Conservation (phyloP, 208 protist genomes). For the Leishmania amazonensis region DNA sequence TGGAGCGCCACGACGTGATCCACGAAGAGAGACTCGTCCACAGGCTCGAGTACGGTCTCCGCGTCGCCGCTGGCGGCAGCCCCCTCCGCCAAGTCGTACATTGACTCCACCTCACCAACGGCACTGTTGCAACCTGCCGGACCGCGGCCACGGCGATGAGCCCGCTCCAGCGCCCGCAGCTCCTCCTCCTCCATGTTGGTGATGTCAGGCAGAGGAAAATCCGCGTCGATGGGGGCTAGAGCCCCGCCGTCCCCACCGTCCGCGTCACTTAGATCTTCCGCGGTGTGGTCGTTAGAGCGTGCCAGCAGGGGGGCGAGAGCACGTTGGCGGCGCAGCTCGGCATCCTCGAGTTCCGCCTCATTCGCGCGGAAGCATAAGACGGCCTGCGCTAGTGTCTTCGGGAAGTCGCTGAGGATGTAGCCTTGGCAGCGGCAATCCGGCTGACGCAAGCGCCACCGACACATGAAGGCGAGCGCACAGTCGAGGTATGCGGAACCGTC, state of each 20-base stretch:
- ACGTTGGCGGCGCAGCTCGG: slow-evolving; percentile 28
- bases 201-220: slow-evolving; percentile 62
- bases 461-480: slow-evolving; percentile 75
- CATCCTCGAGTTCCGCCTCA: slow-evolving; percentile 31
- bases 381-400: slow-evolving; percentile 83
- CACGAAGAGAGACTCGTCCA: slow-evolving; percentile 69
- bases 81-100: slow-evolving; percentile 8
- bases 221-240: slow-evolving; percentile 50
- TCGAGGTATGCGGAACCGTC: slow-evolving; percentile 59
- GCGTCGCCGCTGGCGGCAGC: slow-evolving; percentile 14
- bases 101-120: slow-evolving; percentile 8
- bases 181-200: slow-evolving; percentile 51
- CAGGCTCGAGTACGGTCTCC: slow-evolving; percentile 55
- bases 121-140: not conserved
- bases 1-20: slow-evolving; percentile 64
- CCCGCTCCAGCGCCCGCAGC: slow-evolving; percentile 34
- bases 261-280: not conserved
- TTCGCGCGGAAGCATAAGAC: slow-evolving; percentile 73
- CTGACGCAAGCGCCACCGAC: slow-evolving; percentile 86
- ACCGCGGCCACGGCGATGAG: slow-evolving; percentile 29
- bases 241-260: slow-evolving; percentile 27
- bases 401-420: slow-evolving; percentile 91
- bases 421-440: slow-evolving; percentile 86
- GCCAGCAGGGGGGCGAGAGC: slow-evolving; percentile 26
- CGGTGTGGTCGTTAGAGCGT: slow-evolving; percentile 17